phyloP scores from a whole-genome alignment of 1,139 yeast genomes.

The Sugiyamaella neomexicana region DNA sequence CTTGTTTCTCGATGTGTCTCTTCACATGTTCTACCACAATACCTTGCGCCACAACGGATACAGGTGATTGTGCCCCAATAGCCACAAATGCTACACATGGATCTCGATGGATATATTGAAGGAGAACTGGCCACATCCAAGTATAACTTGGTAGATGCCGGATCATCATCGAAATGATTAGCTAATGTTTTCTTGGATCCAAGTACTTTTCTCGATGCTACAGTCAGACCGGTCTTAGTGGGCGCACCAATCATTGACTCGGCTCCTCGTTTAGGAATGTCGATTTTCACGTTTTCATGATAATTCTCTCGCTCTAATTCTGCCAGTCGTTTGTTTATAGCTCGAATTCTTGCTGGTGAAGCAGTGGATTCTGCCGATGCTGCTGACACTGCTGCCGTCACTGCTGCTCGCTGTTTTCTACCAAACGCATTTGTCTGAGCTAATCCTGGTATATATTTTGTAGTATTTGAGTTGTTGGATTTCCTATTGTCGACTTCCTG shows the following conservation, averaged over 20 bases:
- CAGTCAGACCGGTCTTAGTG: slow-evolving; percentile 33
- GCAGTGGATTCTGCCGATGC: slow-evolving; percentile 26
- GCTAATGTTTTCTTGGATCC: slow-evolving; percentile 43
- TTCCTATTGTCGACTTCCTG: slow-evolving; percentile 10
- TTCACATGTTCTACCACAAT: slow-evolving; percentile 43
- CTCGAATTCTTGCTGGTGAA: slow-evolving; percentile 35
- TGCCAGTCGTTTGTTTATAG: slow-evolving; percentile 38
- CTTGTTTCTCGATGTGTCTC: slow-evolving; percentile 45
- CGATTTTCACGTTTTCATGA: slow-evolving; percentile 42
- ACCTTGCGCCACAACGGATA: slow-evolving; percentile 42
- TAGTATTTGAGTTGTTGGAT: background rate
- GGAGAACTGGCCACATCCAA: slow-evolving; percentile 37
- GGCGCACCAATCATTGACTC: slow-evolving; percentile 13
- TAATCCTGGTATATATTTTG: background rate
- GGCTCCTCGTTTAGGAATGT: slow-evolving; percentile 37
- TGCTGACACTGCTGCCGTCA: slow-evolving; percentile 18
- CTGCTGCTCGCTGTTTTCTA: slow-evolving; percentile 21
- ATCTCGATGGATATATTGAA: slow-evolving; percentile 40
- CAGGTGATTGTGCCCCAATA: slow-evolving; percentile 43
- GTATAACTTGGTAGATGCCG: slow-evolving; percentile 35
- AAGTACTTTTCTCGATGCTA: slow-evolving; percentile 41
- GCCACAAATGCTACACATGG: slow-evolving; percentile 46
- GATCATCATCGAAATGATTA: slow-evolving; percentile 47
- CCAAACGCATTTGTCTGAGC: slow-evolving; percentile 18
- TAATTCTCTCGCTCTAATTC: slow-evolving; percentile 47